Evolutionary conservation across 768 basidiomycete genomes (phyloP).

Genomic region (Lactarius deliciosus): DNA sequence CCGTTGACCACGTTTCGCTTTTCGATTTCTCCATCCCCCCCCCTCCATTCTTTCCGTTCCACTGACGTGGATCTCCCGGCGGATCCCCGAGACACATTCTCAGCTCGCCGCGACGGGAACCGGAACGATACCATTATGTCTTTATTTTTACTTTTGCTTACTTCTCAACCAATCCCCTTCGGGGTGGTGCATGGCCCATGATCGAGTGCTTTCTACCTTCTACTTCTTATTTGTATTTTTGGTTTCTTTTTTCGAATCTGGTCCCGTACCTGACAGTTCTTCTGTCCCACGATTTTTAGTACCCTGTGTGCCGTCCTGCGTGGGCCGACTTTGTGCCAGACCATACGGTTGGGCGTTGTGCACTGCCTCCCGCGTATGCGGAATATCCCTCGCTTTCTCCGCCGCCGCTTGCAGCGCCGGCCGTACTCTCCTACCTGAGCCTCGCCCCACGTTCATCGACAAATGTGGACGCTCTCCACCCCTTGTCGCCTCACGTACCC

Average conservation of each 20-base stretch:
- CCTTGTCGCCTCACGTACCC: slow-evolving; percentile 33
- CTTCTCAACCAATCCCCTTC: slow-evolving; percentile 7
- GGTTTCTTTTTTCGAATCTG: not conserved
- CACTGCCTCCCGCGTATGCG: slow-evolving; percentile 33
- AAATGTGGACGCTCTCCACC: slow-evolving; percentile 30
- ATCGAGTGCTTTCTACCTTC: not conserved
- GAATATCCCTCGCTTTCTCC: slow-evolving; percentile 48
- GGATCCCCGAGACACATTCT: slow-evolving; percentile 11
- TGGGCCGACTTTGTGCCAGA: slow-evolving; percentile 59
- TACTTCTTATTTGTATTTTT: not conserved
- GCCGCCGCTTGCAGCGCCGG: slow-evolving; percentile 65
- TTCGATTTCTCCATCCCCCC: slow-evolving; percentile 10
- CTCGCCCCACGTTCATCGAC: slow-evolving; percentile 40
- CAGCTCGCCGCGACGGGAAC: slow-evolving; percentile 3
- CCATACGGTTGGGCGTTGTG: slow-evolving; percentile 21
- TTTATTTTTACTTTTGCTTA: not conserved
- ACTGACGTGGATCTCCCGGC: slow-evolving; percentile 19
- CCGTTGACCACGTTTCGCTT: not conserved
- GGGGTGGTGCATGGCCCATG: not conserved
- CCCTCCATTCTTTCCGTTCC: slow-evolving; percentile 7
- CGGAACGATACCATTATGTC: not conserved
- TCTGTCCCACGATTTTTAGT: slow-evolving; percentile 42
- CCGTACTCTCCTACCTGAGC: slow-evolving; percentile 68
- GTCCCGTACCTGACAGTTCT: slow-evolving; percentile 1
- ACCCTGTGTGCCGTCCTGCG: slow-evolving; percentile 52